Evolutionary conservation across 2,329 filamentous ascomycete species (phyloP).

Genomic region (Hymenoscyphus linearis): DNA sequence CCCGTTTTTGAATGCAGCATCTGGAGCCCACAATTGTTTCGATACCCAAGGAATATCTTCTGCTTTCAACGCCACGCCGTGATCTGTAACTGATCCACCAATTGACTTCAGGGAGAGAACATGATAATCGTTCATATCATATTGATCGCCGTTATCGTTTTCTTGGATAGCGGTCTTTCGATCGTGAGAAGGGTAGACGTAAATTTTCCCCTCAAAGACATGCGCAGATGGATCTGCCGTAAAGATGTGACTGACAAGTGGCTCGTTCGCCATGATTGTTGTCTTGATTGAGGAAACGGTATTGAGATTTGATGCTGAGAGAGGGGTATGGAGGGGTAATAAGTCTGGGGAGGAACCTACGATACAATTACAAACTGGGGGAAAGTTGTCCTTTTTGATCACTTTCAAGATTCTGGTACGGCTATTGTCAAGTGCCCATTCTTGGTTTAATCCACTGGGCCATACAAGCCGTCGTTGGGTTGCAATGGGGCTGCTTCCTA

Average conservation of each 20-base stretch:
- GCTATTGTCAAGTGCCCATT: background rate
- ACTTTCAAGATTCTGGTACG: background rate
- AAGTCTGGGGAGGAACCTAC: background rate
- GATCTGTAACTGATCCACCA: constrained; percentile 59
- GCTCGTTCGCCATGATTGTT: constrained; percentile 10
- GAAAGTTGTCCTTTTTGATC: constrained; percentile 1
- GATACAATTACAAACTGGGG: background rate
- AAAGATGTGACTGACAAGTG: constrained; percentile 50
- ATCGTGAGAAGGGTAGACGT: constrained; percentile 79
- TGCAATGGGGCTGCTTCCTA: background rate
- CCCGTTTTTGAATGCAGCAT: constrained; percentile 63
- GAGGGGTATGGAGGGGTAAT: background rate
- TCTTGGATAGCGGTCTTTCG: constrained; percentile 67
- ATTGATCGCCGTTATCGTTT: constrained; percentile 83
- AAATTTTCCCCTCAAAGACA: constrained; percentile 69
- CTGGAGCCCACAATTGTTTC: constrained; percentile 77
- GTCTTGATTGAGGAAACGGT: background rate
- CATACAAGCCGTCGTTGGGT: constrained; percentile 4
- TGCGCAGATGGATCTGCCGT: constrained; percentile 78
- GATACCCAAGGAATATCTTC: constrained; percentile 70
- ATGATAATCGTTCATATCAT: constrained; percentile 81
- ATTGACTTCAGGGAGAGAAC: constrained; percentile 59
- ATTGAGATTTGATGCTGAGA: background rate
- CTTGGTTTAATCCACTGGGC: constrained; percentile 1
- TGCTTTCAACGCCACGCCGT: constrained; percentile 62